Conservation (phyloP, 2,329 filamentous ascomycete genomes). For the Botrytis paeoniae region DNA sequence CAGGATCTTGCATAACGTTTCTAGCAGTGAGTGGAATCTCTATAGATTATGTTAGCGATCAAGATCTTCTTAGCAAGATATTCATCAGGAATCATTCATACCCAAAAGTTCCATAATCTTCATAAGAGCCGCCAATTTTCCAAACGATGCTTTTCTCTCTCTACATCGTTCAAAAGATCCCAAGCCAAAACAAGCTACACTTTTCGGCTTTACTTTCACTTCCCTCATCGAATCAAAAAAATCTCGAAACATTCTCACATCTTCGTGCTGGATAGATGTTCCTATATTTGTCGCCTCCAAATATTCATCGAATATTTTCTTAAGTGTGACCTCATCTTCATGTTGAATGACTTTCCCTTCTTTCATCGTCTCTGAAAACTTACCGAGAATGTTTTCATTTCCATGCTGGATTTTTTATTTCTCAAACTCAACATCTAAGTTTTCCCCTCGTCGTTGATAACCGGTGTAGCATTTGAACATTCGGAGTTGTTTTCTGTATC, state of each 20-base stretch:
- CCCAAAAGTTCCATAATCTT: not conserved
- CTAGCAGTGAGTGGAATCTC: not conserved
- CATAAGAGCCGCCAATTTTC: slow-evolving; percentile 1
- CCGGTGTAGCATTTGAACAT: not conserved
- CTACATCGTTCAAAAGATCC: not conserved
- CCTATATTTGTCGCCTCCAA: not conserved
- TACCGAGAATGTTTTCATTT: not conserved
- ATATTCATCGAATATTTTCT: not conserved
- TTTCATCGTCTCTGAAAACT: not conserved
- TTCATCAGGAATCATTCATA: not conserved
- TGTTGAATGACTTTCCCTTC: not conserved
- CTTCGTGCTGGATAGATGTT: not conserved
- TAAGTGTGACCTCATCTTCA: not conserved
- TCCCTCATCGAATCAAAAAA: not conserved
- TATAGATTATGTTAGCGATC: not conserved
- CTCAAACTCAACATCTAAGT: not conserved
- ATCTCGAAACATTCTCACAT: not conserved
- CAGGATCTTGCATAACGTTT: not conserved
- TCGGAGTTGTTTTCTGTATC: not conserved
- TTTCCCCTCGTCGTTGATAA: not conserved
- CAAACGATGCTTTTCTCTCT: not conserved
- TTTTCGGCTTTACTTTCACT: not conserved
- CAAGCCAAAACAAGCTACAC: not conserved
- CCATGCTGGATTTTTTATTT: not conserved
- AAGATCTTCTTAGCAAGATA: not conserved